phyloP scores from a whole-genome alignment of 148 eudicot species.

The Cornus suecica region DNA sequence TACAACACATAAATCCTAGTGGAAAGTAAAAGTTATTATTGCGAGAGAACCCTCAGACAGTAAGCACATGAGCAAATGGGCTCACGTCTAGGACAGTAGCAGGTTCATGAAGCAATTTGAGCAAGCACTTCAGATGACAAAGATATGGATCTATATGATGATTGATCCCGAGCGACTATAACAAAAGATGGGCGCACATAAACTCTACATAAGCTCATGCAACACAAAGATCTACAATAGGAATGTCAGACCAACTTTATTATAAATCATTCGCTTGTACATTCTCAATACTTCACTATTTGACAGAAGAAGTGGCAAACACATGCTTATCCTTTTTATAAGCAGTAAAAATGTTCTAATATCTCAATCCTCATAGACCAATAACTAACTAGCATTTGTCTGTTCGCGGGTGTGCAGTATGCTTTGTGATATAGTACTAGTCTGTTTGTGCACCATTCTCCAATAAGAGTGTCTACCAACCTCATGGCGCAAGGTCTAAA shows the following conservation, averaged over 20 bases:
- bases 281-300: neutral
- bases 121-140: neutral
- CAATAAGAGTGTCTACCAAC: neutral
- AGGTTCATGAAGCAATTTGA: neutral
- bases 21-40: neutral
- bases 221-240: neutral
- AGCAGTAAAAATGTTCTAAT: no score
- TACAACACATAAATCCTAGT: neutral
- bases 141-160: no score
- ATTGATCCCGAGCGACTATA: no score
- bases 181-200: neutral
- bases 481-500: neutral
- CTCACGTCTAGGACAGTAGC: neutral
- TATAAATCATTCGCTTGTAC: no score
- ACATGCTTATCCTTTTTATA: no score
- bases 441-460: no score
- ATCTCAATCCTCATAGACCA: no score
- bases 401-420: no score
- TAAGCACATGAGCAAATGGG: neutral
- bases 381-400: no score
- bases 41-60: neutral
- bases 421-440: no score
- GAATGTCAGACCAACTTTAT: no score
- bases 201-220: no score
- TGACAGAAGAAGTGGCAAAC: neutral